Evolutionary conservation across 208 protist species (phyloP).

Genomic region (Leishmania major): DNA sequence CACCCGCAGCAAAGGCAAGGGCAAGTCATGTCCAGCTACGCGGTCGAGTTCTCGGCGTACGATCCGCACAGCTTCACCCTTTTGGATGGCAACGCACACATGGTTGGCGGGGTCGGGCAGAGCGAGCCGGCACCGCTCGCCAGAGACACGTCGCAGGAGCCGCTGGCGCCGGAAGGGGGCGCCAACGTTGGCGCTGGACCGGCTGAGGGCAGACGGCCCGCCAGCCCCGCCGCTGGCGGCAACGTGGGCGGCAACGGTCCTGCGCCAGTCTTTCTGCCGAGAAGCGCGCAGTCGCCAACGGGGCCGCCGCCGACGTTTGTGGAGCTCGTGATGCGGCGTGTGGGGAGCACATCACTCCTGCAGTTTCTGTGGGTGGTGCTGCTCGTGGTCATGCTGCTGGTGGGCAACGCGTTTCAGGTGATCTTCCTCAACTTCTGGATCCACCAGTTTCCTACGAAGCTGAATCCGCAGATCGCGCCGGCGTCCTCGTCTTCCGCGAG

Average conservation of each 20-base stretch:
- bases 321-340: slow-evolving; percentile 16
- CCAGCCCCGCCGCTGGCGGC: background rate
- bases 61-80: background rate
- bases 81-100: background rate
- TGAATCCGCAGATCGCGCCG: slow-evolving; percentile 37
- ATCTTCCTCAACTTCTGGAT: slow-evolving; percentile 88
- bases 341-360: slow-evolving; percentile 26
- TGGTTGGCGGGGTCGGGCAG: background rate
- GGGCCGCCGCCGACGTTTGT: slow-evolving; percentile 1
- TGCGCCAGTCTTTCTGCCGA: background rate
- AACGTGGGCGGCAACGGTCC: background rate
- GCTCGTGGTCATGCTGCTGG: slow-evolving; percentile 60
- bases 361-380: slow-evolving; percentile 44
- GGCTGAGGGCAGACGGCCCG: background rate
- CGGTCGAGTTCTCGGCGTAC: background rate
- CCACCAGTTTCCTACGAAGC: slow-evolving; percentile 44
- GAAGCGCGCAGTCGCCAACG: background rate
- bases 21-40: background rate
- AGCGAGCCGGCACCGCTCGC: background rate
- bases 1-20: background rate
- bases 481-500: slow-evolving; percentile 34
- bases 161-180: background rate
- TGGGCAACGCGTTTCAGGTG: slow-evolving; percentile 75
- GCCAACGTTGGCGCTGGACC: background rate
- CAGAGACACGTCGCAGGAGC: background rate